These are phyloP conservation scores for Cladosporium sphaerospermum DNA, from an alignment of 2,329 filamentous ascomycete species.

Conservation along the genomic window DNA sequence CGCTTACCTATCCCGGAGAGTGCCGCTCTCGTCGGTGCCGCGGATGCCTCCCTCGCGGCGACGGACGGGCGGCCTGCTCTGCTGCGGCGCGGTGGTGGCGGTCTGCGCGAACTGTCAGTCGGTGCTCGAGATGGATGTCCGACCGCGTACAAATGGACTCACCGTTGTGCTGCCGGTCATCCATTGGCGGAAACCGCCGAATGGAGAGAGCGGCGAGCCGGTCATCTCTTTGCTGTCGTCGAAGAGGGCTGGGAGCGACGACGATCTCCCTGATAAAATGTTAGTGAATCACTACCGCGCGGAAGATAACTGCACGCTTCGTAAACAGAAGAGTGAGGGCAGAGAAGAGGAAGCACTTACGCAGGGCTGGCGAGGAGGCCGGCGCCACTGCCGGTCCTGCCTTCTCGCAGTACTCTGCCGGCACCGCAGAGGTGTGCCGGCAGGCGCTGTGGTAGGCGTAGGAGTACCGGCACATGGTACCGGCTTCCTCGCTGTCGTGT, in stretches of 20 bases:
- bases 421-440: neutral
- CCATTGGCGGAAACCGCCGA: conserved; percentile 6
- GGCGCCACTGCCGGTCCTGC: neutral
- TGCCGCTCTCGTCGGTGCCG: conserved; percentile 18
- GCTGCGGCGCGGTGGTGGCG: neutral
- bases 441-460: conserved; percentile 2
- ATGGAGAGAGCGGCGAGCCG: neutral
- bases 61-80: neutral
- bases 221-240: neutral
- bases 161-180: neutral
- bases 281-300: conserved; percentile 1
- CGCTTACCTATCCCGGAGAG: conserved; percentile 17
- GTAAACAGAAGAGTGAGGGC: neutral
- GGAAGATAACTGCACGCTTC: conserved; percentile 4
- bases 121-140: neutral
- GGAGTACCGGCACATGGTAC: conserved; percentile 4
- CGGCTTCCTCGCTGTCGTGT: neutral
- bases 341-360: neutral
- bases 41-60: conserved; percentile 7
- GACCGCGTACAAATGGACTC: neutral
- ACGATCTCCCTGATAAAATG: conserved; percentile 6
- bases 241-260: conserved; percentile 1
- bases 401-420: conserved; percentile 9
- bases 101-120: neutral
- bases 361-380: neutral